Conservation (phyloP, 345 rosid species). For the Brassica nigra region DNA sequence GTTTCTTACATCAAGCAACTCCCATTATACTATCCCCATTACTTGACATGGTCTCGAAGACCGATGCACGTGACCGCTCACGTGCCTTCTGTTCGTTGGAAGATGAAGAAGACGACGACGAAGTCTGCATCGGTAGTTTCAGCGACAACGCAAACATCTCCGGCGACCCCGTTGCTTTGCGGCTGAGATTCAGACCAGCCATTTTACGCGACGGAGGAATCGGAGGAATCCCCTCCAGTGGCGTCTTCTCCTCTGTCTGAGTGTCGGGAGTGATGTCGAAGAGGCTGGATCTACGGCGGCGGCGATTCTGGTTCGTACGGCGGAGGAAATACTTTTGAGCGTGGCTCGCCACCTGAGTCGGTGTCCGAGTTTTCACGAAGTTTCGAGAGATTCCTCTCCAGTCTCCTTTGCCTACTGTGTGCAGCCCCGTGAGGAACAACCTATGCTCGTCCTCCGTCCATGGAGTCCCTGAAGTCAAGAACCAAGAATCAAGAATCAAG, state of each 20-base stretch:
- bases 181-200: conserved; percentile 64
- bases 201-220: conserved; percentile 66
- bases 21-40: conserved; percentile 71
- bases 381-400: conserved; percentile 87
- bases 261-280: conserved; percentile 67
- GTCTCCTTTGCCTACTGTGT: conserved; percentile 78
- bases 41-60: conserved; percentile 54
- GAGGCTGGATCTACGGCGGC: conserved; percentile 77
- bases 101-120: conserved; percentile 42
- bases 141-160: conserved; percentile 51
- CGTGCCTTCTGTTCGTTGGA: conserved; percentile 52
- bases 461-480: conserved; percentile 56
- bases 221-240: conserved; percentile 42
- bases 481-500: not conserved
- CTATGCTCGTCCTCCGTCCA: conserved; percentile 86
- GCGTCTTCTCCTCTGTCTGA: conserved; percentile 24
- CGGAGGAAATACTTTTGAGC: conserved; percentile 85
- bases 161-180: conserved; percentile 18
- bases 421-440: conserved; percentile 60
- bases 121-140: conserved; percentile 44
- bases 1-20: conserved; percentile 55
- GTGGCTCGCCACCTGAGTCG: conserved; percentile 84
- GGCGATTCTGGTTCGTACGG: conserved; percentile 57
- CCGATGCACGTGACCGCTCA: conserved; percentile 44
- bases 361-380: conserved; percentile 77